Evolutionary conservation across 2,329 filamentous ascomycete species (phyloP).

Genomic region (Talaromyces islandicus): DNA sequence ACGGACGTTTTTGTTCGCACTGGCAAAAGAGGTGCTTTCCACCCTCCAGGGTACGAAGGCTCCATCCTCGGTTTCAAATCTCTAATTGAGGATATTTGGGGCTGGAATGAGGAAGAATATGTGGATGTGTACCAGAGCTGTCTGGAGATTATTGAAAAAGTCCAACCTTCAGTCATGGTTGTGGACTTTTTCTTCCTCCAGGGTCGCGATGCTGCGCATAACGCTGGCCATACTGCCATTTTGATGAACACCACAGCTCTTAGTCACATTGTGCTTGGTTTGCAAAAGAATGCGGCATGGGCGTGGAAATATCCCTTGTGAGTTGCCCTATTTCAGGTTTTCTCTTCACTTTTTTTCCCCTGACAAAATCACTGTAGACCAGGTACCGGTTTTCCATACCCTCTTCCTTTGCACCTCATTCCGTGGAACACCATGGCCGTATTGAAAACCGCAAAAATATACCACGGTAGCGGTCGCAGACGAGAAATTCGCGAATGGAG

Average conservation of each 20-base stretch:
- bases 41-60: slow-evolving; percentile 29
- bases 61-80: slow-evolving; percentile 28
- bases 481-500: slow-evolving; percentile 19
- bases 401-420: slow-evolving; percentile 40
- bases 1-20: slow-evolving; percentile 28
- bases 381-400: slow-evolving; percentile 41
- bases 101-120: slow-evolving; percentile 38
- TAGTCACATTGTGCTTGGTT: slow-evolving; percentile 20
- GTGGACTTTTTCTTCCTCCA: slow-evolving; percentile 42
- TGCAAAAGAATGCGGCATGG: slow-evolving; percentile 32
- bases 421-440: slow-evolving; percentile 33
- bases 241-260: slow-evolving; percentile 3
- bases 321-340: not conserved
- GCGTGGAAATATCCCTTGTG: slow-evolving; percentile 31
- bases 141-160: slow-evolving; percentile 29
- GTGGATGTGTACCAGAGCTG: slow-evolving; percentile 35
- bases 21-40: slow-evolving; percentile 20
- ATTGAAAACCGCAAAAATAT: slow-evolving; percentile 21
- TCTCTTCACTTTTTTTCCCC: not conserved
- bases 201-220: slow-evolving; percentile 40
- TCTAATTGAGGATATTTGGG: slow-evolving; percentile 21
- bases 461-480: slow-evolving; percentile 18
- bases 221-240: slow-evolving; percentile 36
- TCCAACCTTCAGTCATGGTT: slow-evolving; percentile 37
- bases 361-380: slow-evolving; percentile 23